A percentile compares a stretch with the other conserved stretches of the same genome.
These are phyloP conservation scores for Talaromyces sp. DNA, from an alignment of 2,329 filamentous ascomycete genomes.

Conservation along the genomic window DNA sequence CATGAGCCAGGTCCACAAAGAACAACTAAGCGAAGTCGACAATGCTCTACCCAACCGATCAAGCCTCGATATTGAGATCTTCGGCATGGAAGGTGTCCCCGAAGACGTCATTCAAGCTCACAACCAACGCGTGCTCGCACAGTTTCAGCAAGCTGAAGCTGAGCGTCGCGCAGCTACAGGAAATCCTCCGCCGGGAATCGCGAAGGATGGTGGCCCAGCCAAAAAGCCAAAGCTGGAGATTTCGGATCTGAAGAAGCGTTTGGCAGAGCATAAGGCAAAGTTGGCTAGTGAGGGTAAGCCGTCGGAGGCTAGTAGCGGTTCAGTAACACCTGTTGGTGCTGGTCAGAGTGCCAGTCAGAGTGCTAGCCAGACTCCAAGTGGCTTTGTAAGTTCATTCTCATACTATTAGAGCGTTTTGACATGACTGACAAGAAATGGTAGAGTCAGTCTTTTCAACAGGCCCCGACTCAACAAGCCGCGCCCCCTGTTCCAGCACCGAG, in stretches of 20 bases:
- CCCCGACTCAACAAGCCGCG: slow-evolving; percentile 48
- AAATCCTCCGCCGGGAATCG: slow-evolving; percentile 65
- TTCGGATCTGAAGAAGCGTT: slow-evolving; percentile 71
- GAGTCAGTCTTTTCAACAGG: slow-evolving; percentile 44
- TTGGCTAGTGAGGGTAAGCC: slow-evolving; percentile 57
- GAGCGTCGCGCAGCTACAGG: slow-evolving; percentile 79
- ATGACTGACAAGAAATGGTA: slow-evolving; percentile 21
- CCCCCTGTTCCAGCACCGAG: slow-evolving; percentile 39
- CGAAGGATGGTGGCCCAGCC: slow-evolving; percentile 37
- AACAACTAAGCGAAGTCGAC: slow-evolving; percentile 79
- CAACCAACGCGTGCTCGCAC: slow-evolving; percentile 78
- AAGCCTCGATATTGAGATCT: slow-evolving; percentile 89
- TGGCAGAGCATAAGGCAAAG: slow-evolving; percentile 72
- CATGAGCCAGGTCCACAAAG: slow-evolving; percentile 98
- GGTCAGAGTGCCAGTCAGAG: slow-evolving; percentile 46
- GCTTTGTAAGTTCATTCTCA: slow-evolving; percentile 54
- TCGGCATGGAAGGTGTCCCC: slow-evolving; percentile 96
- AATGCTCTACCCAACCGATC: slow-evolving; percentile 86
- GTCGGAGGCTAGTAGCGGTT: slow-evolving; percentile 55
- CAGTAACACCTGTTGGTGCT: slow-evolving; percentile 53
- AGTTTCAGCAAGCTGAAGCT: slow-evolving; percentile 80
- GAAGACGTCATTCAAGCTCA: slow-evolving; percentile 79
- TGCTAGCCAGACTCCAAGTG: slow-evolving; percentile 47
- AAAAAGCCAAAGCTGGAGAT: slow-evolving; percentile 72
- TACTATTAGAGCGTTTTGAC: no score